phyloP scores from a whole-genome alignment of 2,329 filamentous ascomycete species.

The Penicillium sp. region DNA sequence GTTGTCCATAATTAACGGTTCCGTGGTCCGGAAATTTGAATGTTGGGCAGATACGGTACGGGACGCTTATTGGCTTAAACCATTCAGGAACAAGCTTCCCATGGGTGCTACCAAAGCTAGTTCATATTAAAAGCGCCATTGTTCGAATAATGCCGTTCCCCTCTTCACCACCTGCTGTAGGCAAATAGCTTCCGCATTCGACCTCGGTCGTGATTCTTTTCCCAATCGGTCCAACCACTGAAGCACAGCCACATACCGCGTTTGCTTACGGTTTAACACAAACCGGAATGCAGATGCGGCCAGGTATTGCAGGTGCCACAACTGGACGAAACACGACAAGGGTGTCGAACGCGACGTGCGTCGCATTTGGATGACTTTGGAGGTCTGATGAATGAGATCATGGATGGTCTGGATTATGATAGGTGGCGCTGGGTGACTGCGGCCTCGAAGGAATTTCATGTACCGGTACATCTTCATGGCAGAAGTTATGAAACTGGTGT shows the following conservation, averaged over 20 bases:
- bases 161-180: slow-evolving; percentile 35
- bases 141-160: slow-evolving; percentile 37
- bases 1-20: slow-evolving; percentile 11
- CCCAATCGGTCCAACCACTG: slow-evolving; percentile 63
- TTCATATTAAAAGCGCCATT: slow-evolving; percentile 35
- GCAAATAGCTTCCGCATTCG: slow-evolving; percentile 35
- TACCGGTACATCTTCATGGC: slow-evolving; percentile 72
- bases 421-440: slow-evolving; percentile 53
- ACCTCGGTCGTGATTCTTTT: slow-evolving; percentile 37
- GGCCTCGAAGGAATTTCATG: slow-evolving; percentile 57
- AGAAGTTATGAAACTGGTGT: slow-evolving; percentile 72
- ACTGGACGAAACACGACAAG: slow-evolving; percentile 60
- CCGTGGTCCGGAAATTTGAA: slow-evolving; percentile 12
- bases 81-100: not conserved
- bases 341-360: slow-evolving; percentile 15
- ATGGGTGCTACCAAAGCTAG: not conserved
- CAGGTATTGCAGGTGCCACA: slow-evolving; percentile 63
- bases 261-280: slow-evolving; percentile 71
- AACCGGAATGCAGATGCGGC: slow-evolving; percentile 68
- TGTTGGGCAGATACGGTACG: not conserved
- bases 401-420: slow-evolving; percentile 68
- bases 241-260: slow-evolving; percentile 64
- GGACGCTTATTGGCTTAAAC: not conserved
- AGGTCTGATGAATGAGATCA: slow-evolving; percentile 65
- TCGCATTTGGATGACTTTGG: slow-evolving; percentile 61